A percentile compares a stretch with the other conserved stretches of the same genome.
These are phyloP conservation scores for Aspergillus japonicus DNA, from an alignment of 2,329 filamentous ascomycete genomes.

Conservation along the genomic window DNA sequence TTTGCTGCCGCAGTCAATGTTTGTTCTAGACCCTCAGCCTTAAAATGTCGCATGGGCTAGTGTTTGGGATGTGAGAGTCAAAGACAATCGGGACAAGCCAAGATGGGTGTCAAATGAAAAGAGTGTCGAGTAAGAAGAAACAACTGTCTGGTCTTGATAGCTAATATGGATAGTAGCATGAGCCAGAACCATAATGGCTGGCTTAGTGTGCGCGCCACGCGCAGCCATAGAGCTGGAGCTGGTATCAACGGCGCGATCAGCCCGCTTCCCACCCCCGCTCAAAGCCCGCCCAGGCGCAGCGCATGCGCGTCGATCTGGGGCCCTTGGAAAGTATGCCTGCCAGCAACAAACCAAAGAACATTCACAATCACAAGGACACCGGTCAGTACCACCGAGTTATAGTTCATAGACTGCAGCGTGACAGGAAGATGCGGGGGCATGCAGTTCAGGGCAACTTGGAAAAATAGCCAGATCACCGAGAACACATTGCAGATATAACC, in stretches of 20 bases:
- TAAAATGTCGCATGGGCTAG: not conserved
- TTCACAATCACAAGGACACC: not conserved
- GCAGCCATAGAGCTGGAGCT: not conserved
- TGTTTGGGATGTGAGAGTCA: not conserved
- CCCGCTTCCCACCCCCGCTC: not conserved
- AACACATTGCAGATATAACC: slow-evolving; percentile 7
- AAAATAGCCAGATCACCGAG: slow-evolving; percentile 8
- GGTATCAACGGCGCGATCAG: not conserved
- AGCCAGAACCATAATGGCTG: not conserved
- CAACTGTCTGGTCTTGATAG: not conserved
- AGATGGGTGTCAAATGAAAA: not conserved
- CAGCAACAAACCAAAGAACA: not conserved
- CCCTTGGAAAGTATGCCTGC: not conserved
- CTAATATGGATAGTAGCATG: not conserved
- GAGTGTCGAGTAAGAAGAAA: not conserved
- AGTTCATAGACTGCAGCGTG: not conserved
- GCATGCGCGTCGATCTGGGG: not conserved
- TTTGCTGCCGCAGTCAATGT: not conserved
- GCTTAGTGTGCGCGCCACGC: not conserved
- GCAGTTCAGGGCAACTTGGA: not conserved
- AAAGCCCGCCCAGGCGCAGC: not conserved
- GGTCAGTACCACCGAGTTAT: not conserved
- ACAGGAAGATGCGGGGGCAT: not conserved
- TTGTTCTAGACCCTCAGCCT: not conserved
- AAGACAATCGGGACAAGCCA: not conserved